These are phyloP conservation scores for Cyclostephanos tholiformis DNA, from an alignment of 108 stramenopile species.

Conservation along the genomic window DNA sequence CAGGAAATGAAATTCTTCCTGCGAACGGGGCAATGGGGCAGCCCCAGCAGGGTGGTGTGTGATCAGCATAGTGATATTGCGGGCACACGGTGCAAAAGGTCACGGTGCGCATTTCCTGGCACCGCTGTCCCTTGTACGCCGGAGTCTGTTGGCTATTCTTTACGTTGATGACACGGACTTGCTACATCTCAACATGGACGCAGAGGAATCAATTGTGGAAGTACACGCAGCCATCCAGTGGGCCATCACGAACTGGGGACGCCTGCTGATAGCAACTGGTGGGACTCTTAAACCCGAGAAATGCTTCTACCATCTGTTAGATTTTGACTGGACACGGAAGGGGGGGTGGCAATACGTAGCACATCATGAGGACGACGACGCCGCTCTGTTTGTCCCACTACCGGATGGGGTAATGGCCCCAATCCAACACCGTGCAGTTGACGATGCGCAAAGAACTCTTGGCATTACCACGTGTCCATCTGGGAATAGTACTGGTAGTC, in stretches of 20 bases:
- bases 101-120: neutral
- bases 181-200: constrained; percentile 4
- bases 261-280: constrained; percentile 12
- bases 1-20: too few relatives aligned
- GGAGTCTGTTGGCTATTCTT: neutral
- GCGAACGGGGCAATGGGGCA: too few relatives aligned
- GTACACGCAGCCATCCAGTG: neutral
- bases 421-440: neutral
- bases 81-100: constrained; percentile 11
- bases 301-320: constrained; percentile 20
- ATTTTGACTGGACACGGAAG: constrained; percentile 1
- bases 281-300: constrained; percentile 24
- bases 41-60: too few relatives aligned
- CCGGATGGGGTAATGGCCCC: neutral
- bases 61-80: constrained; percentile 9
- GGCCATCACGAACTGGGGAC: neutral
- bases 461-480: constrained; percentile 13
- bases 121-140: neutral
- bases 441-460: constrained; percentile 1
- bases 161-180: constrained; percentile 19
- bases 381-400: constrained; percentile 4
- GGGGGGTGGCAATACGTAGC: constrained; percentile 11
- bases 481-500: neutral
- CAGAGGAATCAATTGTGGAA: neutral
- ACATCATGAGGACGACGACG: neutral